Conservation (phyloP, 495 filamentous ascomycete species). For the Penicillium fimorum region DNA sequence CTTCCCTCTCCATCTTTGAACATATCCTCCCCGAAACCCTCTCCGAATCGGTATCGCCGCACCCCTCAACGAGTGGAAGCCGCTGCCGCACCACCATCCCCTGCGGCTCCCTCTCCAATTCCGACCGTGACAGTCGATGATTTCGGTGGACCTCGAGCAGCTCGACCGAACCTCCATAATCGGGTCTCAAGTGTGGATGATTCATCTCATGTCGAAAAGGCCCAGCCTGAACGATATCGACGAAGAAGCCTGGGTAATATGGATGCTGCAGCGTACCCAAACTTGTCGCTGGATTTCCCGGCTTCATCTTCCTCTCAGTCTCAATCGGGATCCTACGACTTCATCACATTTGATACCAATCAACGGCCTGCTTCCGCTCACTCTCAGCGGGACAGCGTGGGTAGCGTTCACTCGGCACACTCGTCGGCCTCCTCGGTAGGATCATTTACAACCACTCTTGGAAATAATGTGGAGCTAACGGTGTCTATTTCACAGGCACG, state of each 20-base stretch:
- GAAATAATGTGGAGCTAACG: constrained; percentile 3
- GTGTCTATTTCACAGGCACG: constrained; percentile 17
- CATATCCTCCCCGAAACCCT: constrained; percentile 54
- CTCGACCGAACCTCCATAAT: constrained; percentile 29
- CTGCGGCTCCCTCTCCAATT: constrained; percentile 30
- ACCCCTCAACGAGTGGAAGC: constrained; percentile 51
- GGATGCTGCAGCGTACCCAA: constrained; percentile 54
- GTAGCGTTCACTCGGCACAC: constrained; percentile 53
- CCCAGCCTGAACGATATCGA: constrained; percentile 65
- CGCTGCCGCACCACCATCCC: constrained; percentile 42
- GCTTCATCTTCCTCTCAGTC: constrained; percentile 23
- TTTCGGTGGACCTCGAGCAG: constrained; percentile 11
- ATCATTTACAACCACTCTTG: constrained; percentile 1
- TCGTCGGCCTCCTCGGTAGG: constrained; percentile 60
- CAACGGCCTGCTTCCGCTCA: constrained; percentile 52
- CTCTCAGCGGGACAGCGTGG: constrained; percentile 57
- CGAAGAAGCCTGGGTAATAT: constrained; percentile 81
- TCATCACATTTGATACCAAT: constrained; percentile 33
- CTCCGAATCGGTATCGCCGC: constrained; percentile 67
- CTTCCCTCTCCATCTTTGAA: constrained; percentile 46
- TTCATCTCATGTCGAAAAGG: constrained; percentile 39
- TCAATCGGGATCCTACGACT: constrained; percentile 34
- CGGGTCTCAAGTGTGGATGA: constrained; percentile 57
- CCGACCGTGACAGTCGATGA: constrained; percentile 28
- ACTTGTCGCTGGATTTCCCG: constrained; percentile 40